Percentiles rank a stretch among this genome's conserved stretches.
Evolutionary conservation across 441 rosid genomes (phyloP).

Genomic region (Jatropha multifida): DNA sequence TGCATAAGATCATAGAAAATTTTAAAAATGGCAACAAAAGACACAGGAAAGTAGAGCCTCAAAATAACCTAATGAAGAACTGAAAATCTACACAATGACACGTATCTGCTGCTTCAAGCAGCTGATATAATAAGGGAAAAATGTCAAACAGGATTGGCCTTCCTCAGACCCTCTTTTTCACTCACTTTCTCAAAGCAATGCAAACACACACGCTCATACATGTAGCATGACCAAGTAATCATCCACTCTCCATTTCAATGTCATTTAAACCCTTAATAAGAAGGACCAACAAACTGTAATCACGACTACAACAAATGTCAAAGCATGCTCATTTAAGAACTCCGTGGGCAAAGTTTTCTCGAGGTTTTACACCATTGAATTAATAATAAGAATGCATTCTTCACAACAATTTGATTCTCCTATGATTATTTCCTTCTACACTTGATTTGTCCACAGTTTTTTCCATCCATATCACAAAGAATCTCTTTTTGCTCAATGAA

Average conservation of each 20-base stretch:
- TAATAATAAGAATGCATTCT: background rate
- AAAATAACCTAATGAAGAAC: background rate
- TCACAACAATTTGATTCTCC: background rate
- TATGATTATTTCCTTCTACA: too few species aligned
- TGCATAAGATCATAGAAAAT: slow-evolving; percentile 13
- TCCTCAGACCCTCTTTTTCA: too few species aligned
- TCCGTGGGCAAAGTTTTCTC: background rate
- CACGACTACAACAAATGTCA: background rate
- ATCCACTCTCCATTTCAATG: background rate
- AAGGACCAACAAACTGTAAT: background rate
- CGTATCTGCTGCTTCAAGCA: background rate
- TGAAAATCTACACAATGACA: background rate
- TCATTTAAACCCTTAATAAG: background rate
- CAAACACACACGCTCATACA: background rate
- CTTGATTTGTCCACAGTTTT: background rate
- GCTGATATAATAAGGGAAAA: background rate
- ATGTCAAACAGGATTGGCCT: background rate
- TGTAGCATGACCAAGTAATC: background rate
- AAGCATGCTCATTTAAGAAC: background rate
- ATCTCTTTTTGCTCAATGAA: background rate
- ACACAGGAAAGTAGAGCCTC: background rate
- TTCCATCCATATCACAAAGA: background rate
- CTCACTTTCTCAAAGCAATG: background rate
- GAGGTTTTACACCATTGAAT: background rate
- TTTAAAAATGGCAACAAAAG: background rate